Base-by-base conservation (phyloP, 2,329 filamentous ascomycete species). In the Pleomassaria siparia region DNA sequence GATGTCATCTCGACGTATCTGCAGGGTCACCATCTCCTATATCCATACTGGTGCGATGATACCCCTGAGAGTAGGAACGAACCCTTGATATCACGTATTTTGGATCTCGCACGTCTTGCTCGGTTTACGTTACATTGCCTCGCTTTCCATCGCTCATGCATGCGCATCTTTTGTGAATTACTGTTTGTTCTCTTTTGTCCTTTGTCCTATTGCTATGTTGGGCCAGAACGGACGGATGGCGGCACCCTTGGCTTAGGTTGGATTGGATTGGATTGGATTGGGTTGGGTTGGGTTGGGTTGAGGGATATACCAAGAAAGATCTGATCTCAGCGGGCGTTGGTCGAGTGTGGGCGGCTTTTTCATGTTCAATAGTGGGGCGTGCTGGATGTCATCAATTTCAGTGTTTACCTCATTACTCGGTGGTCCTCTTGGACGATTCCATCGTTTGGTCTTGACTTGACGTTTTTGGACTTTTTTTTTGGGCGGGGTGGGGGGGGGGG, bases 1-100 rank as follows among this genome's bases (percentile, higher is more conserved):
- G 53, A 54, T n/a, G n/a, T n/a, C n/a, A n/a, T 46, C 49, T 52
- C 44, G 49, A 51, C 49, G 51, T 44, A 49, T 49, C 46, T 40
- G 50, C 29, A 39, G 32, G 32, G 32, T 7, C 6, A 12, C 22
- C 25, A 36, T 53, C 51, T 55, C 47, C 53, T 54, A 52, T 57
- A n/a, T n/a, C n/a, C n/a, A n/a, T 51, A 50, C 55, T 51, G 54
- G 56, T 56, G 57, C 59, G 54, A 62, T 60, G 59, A 63, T 60
- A 62, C 59, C 57, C 59, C 55, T 54, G 55, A 57, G 47, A 59
- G 49, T 46, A 58, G 49, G 39, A 47, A 46, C 28, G 26, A 41
- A 33, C 11, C 37, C 37, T 43, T 40, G 25, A 35, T 51, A 43
- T 33, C 29, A 11, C 25, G 33, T 40, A 28, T 39, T 37, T 46